These are phyloP conservation scores for Agroathelia rolfsii DNA, from an alignment of 1,284 basidiomycete genomes.

Conservation along the genomic window DNA sequence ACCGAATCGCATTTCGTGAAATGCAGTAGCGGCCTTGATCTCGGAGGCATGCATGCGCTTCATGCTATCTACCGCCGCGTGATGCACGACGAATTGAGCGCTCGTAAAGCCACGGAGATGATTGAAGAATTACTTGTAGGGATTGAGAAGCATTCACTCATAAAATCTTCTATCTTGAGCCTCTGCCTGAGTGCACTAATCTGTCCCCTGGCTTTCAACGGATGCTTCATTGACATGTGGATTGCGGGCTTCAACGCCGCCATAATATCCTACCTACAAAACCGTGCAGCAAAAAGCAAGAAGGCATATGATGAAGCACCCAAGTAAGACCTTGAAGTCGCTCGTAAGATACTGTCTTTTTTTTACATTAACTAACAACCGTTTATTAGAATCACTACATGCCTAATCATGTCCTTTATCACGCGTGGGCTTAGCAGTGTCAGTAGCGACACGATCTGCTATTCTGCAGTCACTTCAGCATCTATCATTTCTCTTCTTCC, in stretches of 20 bases:
- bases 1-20: conserved; percentile 80
- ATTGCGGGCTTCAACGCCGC: conserved; percentile 62
- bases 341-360: not conserved
- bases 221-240: conserved; percentile 77
- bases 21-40: conserved; percentile 59
- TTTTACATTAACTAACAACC: conserved; percentile 11
- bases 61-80: conserved; percentile 71
- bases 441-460: conserved; percentile 69
- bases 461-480: conserved; percentile 77
- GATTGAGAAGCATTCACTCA: too few relatives aligned
- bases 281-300: conserved; percentile 64
- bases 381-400: conserved; percentile 60
- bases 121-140: conserved; percentile 41
- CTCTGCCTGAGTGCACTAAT: conserved; percentile 69
- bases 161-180: conserved; percentile 55
- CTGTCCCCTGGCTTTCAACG: conserved; percentile 77
- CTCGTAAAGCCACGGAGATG: conserved; percentile 49
- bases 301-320: conserved; percentile 83
- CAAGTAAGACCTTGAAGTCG: conserved; percentile 49
- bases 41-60: conserved; percentile 69
- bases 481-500: conserved; percentile 77
- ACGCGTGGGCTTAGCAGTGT: conserved; percentile 75
- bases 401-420: conserved; percentile 71
- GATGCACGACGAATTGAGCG: conserved; percentile 78
- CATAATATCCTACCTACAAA: conserved; percentile 58